Conservation (phyloP, 768 basidiomycete genomes). For the Lactarius sp. region DNA sequence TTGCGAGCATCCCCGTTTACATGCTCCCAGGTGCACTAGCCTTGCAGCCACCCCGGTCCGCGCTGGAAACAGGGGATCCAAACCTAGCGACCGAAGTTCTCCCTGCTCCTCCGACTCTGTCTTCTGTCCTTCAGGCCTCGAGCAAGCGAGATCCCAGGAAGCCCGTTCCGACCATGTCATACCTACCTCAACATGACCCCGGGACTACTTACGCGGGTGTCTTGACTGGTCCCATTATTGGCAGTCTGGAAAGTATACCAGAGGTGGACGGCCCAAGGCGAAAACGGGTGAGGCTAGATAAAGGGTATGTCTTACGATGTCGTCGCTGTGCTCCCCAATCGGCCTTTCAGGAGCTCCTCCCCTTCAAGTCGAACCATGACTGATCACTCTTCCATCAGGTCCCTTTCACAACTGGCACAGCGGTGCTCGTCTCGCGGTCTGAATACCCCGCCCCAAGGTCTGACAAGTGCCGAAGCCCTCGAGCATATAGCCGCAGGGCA, state of each 20-base stretch:
- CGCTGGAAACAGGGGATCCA: conserved; percentile 54
- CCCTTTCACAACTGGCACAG: conserved; percentile 62
- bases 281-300: conserved; percentile 70
- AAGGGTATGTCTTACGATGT: conserved; percentile 49
- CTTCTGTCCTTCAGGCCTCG: conserved; percentile 60
- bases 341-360: conserved; percentile 11
- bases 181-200: conserved; percentile 79
- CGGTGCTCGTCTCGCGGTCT: conserved; percentile 66
- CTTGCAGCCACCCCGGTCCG: conserved; percentile 73
- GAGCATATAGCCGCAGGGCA: conserved; percentile 37
- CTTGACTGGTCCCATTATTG: conserved; percentile 53
- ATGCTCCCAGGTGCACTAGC: conserved; percentile 68
- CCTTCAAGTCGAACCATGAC: not conserved
- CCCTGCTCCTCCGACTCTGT: conserved; percentile 77
- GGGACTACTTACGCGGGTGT: conserved; percentile 84
- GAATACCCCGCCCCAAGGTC: conserved; percentile 43
- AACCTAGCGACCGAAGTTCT: conserved; percentile 85
- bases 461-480: conserved; percentile 39
- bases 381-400: conserved; percentile 35
- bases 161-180: conserved; percentile 62
- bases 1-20: conserved; percentile 65
- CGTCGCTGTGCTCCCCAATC: not conserved
- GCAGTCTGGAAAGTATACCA: conserved; percentile 38
- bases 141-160: conserved; percentile 78
- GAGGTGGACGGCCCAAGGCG: conserved; percentile 62